A percentile compares a stretch with the other conserved stretches of the same genome.
These are phyloP conservation scores for Solanum chiquidenum DNA, from an alignment of 257 asterid genomes.

Conservation along the genomic window DNA sequence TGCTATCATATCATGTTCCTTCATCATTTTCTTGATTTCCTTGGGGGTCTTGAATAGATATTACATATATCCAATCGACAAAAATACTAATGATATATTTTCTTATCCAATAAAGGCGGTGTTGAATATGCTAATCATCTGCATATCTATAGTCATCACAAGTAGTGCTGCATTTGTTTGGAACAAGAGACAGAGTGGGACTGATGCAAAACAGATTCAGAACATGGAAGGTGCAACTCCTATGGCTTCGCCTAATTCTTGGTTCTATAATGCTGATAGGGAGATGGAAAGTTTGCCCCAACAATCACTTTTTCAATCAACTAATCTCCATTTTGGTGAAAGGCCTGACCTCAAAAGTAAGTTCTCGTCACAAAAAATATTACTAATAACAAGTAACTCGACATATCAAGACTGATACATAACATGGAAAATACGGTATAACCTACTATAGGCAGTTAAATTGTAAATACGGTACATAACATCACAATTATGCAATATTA, in stretches of 20 bases:
- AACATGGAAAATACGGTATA: background rate
- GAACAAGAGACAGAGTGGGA: constrained; percentile 35
- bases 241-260: constrained; percentile 37
- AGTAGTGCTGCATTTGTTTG: constrained; percentile 35
- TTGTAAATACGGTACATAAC: background rate
- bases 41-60: constrained; percentile 39
- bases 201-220: constrained; percentile 43
- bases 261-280: constrained; percentile 44
- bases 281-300: constrained; percentile 75
- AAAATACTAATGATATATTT: constrained; percentile 35
- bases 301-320: constrained; percentile 30
- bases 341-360: constrained; percentile 77
- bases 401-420: background rate
- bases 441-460: background rate
- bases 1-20: constrained; percentile 48
- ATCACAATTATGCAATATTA: background rate
- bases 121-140: constrained; percentile 37
- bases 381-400: background rate
- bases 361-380: background rate
- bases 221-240: constrained; percentile 57
- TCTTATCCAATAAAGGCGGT: constrained; percentile 18
- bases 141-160: constrained; percentile 30
- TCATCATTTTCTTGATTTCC: constrained; percentile 44
- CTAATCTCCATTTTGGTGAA: constrained; percentile 66
- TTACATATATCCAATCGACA: constrained; percentile 59